These are phyloP conservation scores for sorghum (Sorghum bicolor) DNA, from an alignment of 176 grass and related monocot species.

Conservation along the genomic window DNA sequence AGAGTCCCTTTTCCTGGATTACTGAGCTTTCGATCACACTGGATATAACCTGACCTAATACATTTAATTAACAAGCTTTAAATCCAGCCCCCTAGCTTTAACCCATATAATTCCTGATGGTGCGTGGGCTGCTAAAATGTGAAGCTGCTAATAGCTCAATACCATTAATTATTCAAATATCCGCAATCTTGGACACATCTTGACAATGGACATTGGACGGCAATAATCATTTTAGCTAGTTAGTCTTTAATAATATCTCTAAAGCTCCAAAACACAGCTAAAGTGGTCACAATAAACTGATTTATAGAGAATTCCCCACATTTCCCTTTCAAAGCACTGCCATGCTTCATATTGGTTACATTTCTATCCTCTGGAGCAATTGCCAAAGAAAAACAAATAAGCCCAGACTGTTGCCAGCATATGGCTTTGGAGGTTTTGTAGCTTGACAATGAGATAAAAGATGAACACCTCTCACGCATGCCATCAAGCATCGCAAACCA, in stretches of 20 bases:
- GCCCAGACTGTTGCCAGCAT: neutral
- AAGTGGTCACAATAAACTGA: neutral
- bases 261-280: neutral
- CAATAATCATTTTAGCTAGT: neutral
- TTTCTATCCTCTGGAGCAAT: neutral
- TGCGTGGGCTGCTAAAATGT: neutral
- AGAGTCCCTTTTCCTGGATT: too few relatives aligned
- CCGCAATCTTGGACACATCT: neutral
- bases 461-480: too few relatives aligned
- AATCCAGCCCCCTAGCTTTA: too few relatives aligned
- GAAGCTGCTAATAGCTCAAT: neutral
- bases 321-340: neutral
- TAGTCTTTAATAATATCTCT: neutral
- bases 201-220: neutral
- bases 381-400: neutral
- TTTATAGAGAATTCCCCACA: neutral
- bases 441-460: too few relatives aligned
- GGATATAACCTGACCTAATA: too few relatives aligned
- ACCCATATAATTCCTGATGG: too few relatives aligned
- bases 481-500: too few relatives aligned
- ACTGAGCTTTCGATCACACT: too few relatives aligned
- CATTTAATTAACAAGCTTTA: too few relatives aligned
- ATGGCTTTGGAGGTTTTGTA: too few relatives aligned
- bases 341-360: neutral
- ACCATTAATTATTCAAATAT: too few relatives aligned